These are phyloP conservation scores for Metschnikowia kofuensis DNA, from an alignment of 805 yeast genomes.

Conservation along the genomic window DNA sequence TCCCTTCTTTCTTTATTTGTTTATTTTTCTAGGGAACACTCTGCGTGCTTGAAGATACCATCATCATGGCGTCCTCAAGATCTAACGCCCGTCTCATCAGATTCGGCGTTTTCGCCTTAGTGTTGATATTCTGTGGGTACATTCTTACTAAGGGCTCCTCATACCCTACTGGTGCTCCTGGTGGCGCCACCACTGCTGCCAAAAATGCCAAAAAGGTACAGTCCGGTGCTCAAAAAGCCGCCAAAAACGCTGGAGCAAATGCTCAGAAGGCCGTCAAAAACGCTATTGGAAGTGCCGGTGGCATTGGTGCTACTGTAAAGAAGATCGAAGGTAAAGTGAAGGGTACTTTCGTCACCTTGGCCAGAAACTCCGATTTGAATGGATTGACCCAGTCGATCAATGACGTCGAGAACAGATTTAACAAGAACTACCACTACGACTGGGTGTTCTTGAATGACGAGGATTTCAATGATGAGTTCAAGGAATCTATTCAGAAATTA, in stretches of 20 bases:
- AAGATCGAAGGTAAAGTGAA: slow-evolving; percentile 41
- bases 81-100: slow-evolving; percentile 48
- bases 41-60: slow-evolving; percentile 3
- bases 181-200: background rate
- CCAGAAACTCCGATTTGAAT: slow-evolving; percentile 71
- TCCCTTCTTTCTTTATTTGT: background rate
- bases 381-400: slow-evolving; percentile 63
- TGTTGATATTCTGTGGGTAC: slow-evolving; percentile 46
- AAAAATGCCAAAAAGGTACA: background rate
- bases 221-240: background rate
- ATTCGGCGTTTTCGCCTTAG: slow-evolving; percentile 46
- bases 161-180: slow-evolving; percentile 17
- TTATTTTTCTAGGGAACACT: background rate
- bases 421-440: slow-evolving; percentile 75
- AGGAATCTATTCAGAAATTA: slow-evolving; percentile 58
- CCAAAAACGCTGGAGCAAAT: background rate
- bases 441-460: slow-evolving; percentile 95
- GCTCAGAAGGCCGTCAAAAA: background rate
- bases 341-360: slow-evolving; percentile 80
- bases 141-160: slow-evolving; percentile 48
- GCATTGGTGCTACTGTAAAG: slow-evolving; percentile 11
- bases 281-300: slow-evolving; percentile 1
- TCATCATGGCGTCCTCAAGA: slow-evolving; percentile 28
- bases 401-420: slow-evolving; percentile 87
- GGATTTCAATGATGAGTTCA: slow-evolving; percentile 79